phyloP scores from a whole-genome alignment of 495 filamentous ascomycete genomes.

The Tuber calosporum region DNA sequence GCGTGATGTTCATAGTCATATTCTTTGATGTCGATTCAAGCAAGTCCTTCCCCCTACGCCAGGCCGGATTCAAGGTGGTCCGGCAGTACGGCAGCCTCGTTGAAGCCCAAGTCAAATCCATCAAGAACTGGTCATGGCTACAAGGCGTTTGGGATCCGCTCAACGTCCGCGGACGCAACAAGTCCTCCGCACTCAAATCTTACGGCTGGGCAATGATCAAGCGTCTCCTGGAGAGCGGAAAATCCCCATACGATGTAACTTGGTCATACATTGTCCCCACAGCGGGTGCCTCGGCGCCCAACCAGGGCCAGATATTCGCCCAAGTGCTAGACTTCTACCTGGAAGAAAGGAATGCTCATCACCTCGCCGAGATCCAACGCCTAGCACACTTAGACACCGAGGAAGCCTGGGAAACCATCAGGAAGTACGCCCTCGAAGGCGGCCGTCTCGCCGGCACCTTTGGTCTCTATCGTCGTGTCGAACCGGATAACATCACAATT shows the following conservation, averaged over 20 bases:
- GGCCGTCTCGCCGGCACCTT: slow-evolving; percentile 48
- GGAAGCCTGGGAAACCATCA: slow-evolving; percentile 37
- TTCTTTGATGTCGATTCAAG: slow-evolving; percentile 49
- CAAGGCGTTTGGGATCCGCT: slow-evolving; percentile 39
- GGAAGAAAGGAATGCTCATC: slow-evolving; percentile 44
- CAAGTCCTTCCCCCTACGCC: slow-evolving; percentile 53
- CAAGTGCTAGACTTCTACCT: slow-evolving; percentile 74
- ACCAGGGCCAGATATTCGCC: slow-evolving; percentile 66
- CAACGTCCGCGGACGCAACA: slow-evolving; percentile 43
- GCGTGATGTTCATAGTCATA: slow-evolving; percentile 55
- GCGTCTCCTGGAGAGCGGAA: slow-evolving; percentile 58
- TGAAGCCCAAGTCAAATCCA: slow-evolving; percentile 58
- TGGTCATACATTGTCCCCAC: slow-evolving; percentile 65
- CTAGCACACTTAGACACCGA: slow-evolving; percentile 42
- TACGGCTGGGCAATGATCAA: slow-evolving; percentile 67
- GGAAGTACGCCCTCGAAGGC: slow-evolving; percentile 50
- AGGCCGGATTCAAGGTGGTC: slow-evolving; percentile 56
- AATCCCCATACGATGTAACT: slow-evolving; percentile 60
- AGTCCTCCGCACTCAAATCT: slow-evolving; percentile 52
- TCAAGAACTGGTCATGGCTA: slow-evolving; percentile 51
- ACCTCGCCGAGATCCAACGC: slow-evolving; percentile 49
- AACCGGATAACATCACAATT: slow-evolving; percentile 22
- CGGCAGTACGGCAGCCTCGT: slow-evolving; percentile 58
- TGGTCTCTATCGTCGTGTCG: slow-evolving; percentile 38
- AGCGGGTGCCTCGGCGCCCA: slow-evolving; percentile 57